Evolutionary conservation across 192 early-diverging fungal genomes (phyloP), one percentile per base, ranked within the genome.

Genomic region (Physocladia obscura): DNA sequence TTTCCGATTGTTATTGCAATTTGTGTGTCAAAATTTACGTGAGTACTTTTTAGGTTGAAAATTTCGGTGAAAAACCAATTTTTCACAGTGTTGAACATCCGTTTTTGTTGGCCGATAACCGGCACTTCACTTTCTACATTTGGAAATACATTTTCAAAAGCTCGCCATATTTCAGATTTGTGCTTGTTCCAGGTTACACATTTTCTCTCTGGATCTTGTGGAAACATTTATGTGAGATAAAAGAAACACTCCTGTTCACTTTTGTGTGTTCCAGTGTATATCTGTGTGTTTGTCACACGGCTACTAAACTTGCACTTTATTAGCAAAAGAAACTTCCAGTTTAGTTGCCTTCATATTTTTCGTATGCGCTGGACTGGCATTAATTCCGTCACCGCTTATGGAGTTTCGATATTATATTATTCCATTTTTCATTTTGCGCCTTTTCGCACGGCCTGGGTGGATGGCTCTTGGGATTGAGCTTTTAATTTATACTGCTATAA

Each of bases 351-450:
- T 90, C 2, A 79, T 81, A 5, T 90, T 88, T 60, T 13, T 65
- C 0, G 68, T 70, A 1, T 85, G 87, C 24, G 79, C 84, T 0
- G 78, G 81, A 0, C 69, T 91, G 13, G 88, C 88, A 8, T 79
- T 97, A 6, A 80, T 98, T 1, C 96, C 96, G 0, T 94, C 94
- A 0, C 96, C 96, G 3, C 78, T 98, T 50, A 73, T 98, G 38
- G 96, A 98, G 77, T 94, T 97, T 72, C 79, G 96, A 47, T 98
- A 98, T 82, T 98, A 93, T 81, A 91, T 97, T 26, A 79, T 95
- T 13, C 95, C 95, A 0, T 94, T 85, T 67, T 73, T 87, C 34
- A 76, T 98, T 65, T 87, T 86, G 36, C 81, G 90, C 6, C 55
- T 95, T 29, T 85, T 92, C 62, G 79, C 90, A 67, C 21, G 70